Percentiles rank a stretch among this genome's conserved stretches.
Conservation (phyloP, 2,329 filamentous ascomycete genomes). For the Claviceps capensis region DNA sequence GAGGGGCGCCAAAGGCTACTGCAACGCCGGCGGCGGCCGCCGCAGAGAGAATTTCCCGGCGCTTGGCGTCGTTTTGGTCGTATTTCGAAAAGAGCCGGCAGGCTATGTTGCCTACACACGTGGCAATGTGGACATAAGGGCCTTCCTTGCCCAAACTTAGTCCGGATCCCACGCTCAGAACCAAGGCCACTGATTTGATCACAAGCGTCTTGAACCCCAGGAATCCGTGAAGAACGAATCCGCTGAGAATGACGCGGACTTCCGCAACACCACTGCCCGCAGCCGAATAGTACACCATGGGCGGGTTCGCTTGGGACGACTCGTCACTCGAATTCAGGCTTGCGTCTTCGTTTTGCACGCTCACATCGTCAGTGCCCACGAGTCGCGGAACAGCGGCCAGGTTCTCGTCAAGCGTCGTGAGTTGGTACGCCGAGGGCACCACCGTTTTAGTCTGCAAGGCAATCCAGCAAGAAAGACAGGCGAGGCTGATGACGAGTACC, state of each 20-base stretch:
- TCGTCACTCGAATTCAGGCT: slow-evolving; percentile 27
- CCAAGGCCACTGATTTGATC: slow-evolving; percentile 69
- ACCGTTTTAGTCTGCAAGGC: slow-evolving; percentile 88
- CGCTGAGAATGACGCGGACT: slow-evolving; percentile 94
- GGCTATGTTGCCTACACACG: slow-evolving; percentile 87
- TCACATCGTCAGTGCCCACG: slow-evolving; percentile 28
- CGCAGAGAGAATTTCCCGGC: slow-evolving; percentile 85
- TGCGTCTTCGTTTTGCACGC: slow-evolving; percentile 31
- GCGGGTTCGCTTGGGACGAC: slow-evolving; percentile 30
- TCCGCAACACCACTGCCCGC: slow-evolving; percentile 94
- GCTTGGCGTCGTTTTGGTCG: slow-evolving; percentile 83
- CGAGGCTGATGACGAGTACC: slow-evolving; percentile 53
- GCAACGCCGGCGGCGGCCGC: slow-evolving; percentile 85
- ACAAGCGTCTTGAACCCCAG: slow-evolving; percentile 76
- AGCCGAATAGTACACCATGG: slow-evolving; percentile 91
- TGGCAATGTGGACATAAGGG: slow-evolving; percentile 93
- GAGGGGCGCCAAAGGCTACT: slow-evolving; percentile 83
- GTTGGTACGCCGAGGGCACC: slow-evolving; percentile 74
- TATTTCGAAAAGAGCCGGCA: slow-evolving; percentile 94
- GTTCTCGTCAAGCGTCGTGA: slow-evolving; percentile 87
- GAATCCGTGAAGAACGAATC: slow-evolving; percentile 93
- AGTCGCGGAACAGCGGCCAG: slow-evolving; percentile 47
- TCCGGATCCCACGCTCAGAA: slow-evolving; percentile 83
- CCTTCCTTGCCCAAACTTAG: slow-evolving; percentile 89
- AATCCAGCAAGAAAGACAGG: slow-evolving; percentile 60